Conservation (phyloP, 495 filamentous ascomycete genomes). For the Neurospora tetraspora region DNA sequence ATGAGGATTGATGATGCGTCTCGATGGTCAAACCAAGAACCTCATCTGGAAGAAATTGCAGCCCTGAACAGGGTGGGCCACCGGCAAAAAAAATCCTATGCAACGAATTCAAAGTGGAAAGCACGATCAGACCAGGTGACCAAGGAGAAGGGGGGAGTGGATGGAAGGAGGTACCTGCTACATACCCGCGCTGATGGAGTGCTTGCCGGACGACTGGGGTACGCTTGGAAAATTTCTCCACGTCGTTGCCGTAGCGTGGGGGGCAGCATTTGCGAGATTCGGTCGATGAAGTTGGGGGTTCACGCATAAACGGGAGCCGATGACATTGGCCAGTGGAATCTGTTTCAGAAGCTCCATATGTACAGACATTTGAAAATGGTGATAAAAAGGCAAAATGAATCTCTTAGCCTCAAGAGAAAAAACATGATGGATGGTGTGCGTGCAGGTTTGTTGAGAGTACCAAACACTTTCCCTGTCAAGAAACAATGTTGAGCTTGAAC, state of each 20-base stretch:
- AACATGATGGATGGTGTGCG: background rate
- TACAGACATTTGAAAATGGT: background rate
- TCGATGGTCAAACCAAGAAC: background rate
- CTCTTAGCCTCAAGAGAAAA: background rate
- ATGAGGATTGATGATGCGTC: background rate
- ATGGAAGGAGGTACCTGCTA: background rate
- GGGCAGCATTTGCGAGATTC: background rate
- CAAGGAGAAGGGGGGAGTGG: background rate
- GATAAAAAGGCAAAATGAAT: background rate
- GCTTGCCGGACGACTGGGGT: background rate
- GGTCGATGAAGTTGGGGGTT: background rate
- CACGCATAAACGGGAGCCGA: background rate
- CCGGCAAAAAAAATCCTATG: conserved; percentile 1
- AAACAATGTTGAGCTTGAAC: background rate
- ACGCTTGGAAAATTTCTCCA: background rate
- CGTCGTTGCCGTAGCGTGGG: background rate
- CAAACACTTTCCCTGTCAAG: background rate
- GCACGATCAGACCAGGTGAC: background rate
- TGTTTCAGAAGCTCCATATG: background rate
- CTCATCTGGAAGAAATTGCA: conserved; percentile 6
- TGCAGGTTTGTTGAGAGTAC: background rate
- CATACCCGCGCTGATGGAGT: background rate
- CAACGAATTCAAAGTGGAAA: background rate
- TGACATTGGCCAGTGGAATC: background rate
- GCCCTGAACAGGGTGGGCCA: conserved; percentile 5